Base-by-base conservation (phyloP, 164 flowering plant genomes). In the Cinnamomum micranthum region DNA sequence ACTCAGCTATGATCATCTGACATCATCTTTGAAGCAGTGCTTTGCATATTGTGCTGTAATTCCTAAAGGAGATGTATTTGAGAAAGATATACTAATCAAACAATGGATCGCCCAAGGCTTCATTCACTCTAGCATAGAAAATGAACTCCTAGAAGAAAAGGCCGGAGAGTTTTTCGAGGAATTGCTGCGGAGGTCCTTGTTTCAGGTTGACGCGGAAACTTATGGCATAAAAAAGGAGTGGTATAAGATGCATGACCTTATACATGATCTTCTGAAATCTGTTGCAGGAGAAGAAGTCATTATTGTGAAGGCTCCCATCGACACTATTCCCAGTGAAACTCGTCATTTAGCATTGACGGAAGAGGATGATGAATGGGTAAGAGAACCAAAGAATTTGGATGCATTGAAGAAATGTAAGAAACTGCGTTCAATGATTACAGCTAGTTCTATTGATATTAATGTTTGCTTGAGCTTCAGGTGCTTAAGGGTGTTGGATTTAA, bases 51-150 rank as follows among this genome's bases (percentile, higher is more conserved):
- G n/a, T n/a, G n/a, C n/a, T n/a, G n/a, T n/a, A n/a, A n/a, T n/a
- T n/a, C n/a, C n/a, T n/a, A n/a, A n/a, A n/a, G n/a, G n/a, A n/a
- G n/a, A n/a, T n/a, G n/a, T n/a, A 0, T 60, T 80, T 28, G 10
- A 41, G 1, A 80, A 74, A 27, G 68, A 74, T 7, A 6, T 1
- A 13, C 47, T 77, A 27, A 67, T 77, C 25, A 52, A 67, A 35
- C 58, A 70, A 2, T 80, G 82, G 82, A 71, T 71, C 22, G 77
- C 78, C 20, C 23, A 75, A 19, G 81, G 70, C 17, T 68, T 79
- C 51, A 20, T 79, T 71, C 62, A 59, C 6, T 60, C 64, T 6
- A 1, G 1, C 1, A 1, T 0, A 0, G 12, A 23, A 0, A 23
- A 41, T 11, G 70, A 68, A 65, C 65, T 33, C 9, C 15, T 76